Percentiles rank a stretch among this genome's conserved stretches.
These are phyloP conservation scores for Decorospora gaudefroyi DNA, from an alignment of 2,329 filamentous ascomycete genomes.

Conservation along the genomic window DNA sequence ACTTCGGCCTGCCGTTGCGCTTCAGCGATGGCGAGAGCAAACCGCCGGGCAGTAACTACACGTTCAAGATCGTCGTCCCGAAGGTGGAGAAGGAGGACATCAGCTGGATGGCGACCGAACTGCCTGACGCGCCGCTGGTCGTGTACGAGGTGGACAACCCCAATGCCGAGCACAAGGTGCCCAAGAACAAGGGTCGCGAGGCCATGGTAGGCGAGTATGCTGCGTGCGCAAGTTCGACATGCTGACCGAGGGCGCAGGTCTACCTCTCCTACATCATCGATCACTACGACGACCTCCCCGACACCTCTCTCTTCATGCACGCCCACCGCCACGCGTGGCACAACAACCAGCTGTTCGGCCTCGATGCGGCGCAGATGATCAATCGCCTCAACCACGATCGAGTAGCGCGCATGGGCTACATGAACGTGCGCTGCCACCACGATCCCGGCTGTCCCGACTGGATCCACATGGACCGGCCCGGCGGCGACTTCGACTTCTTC, in stretches of 20 bases:
- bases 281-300: conserved; percentile 62
- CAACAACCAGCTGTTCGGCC: conserved; percentile 60
- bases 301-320: conserved; percentile 65
- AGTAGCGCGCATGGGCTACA: conserved; percentile 60
- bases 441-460: conserved; percentile 63
- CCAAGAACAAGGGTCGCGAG: conserved; percentile 65
- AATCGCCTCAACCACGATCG: conserved; percentile 57
- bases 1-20: conserved; percentile 43
- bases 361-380: conserved; percentile 57
- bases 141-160: conserved; percentile 61
- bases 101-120: conserved; percentile 43
- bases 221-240: neutral
- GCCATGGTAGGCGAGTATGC: conserved; percentile 53
- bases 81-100: conserved; percentile 48
- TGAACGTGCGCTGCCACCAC: conserved; percentile 64
- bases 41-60: conserved; percentile 45
- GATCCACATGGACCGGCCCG: conserved; percentile 55
- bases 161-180: conserved; percentile 55
- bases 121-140: conserved; percentile 46
- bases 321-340: conserved; percentile 61
- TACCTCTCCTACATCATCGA: conserved; percentile 68
- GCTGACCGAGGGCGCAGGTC: conserved; percentile 30
- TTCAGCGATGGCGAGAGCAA: conserved; percentile 40
- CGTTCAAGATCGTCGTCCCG: conserved; percentile 42
- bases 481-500: conserved; percentile 48